phyloP scores from a whole-genome alignment of 257 asterid genomes.

The Solanum acaule region DNA sequence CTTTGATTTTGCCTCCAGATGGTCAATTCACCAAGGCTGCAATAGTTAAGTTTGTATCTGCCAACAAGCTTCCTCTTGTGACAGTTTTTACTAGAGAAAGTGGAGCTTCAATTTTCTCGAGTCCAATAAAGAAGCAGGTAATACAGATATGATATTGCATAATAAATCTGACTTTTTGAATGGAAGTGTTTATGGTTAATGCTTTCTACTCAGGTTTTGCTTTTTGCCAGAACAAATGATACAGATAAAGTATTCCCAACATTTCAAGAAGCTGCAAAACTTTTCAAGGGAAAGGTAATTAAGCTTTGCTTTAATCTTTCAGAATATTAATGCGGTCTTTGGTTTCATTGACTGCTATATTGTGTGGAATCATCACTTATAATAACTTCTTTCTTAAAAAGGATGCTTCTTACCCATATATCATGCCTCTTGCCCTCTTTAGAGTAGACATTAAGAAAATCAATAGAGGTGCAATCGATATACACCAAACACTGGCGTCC shows the following conservation, averaged over 20 bases:
- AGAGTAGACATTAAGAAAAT: not conserved
- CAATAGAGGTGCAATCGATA: not conserved
- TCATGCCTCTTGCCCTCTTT: not conserved
- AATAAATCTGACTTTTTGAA: not conserved
- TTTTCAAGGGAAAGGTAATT: slow-evolving; percentile 88
- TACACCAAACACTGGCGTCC: not conserved
- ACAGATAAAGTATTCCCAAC: slow-evolving; percentile 40
- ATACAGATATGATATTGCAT: not conserved
- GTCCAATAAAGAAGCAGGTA: slow-evolving; percentile 86
- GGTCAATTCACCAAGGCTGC: slow-evolving; percentile 64
- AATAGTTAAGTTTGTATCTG: slow-evolving; percentile 61
- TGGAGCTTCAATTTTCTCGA: slow-evolving; percentile 67
- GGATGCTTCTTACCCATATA: not conserved
- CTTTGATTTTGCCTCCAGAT: slow-evolving; percentile 26
- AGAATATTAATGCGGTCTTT: not conserved
- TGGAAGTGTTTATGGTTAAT: not conserved
- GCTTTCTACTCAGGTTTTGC: slow-evolving; percentile 57
- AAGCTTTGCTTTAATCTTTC: not conserved
- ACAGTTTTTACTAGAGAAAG: slow-evolving; percentile 67
- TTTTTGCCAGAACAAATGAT: slow-evolving; percentile 58
- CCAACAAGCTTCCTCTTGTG: slow-evolving; percentile 89
- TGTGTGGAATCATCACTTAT: not conserved
- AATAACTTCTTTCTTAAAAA: not conserved
- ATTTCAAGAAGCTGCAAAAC: slow-evolving; percentile 88
- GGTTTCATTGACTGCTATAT: not conserved